Conservation (phyloP, 2,329 filamentous ascomycete species). For the Tolypocladium nubicola region DNA sequence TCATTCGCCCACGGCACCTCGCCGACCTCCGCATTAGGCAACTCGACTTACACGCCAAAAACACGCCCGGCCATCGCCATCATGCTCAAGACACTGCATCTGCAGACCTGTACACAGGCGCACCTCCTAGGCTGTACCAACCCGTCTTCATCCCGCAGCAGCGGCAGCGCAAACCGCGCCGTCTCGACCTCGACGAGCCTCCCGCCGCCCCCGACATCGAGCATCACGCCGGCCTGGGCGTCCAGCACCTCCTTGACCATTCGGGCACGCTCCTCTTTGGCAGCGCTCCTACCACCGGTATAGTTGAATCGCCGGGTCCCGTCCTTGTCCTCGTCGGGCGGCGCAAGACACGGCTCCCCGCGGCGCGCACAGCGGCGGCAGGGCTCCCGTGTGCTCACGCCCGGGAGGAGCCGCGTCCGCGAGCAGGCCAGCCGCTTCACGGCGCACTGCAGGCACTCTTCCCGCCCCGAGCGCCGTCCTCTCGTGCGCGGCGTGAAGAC, state of each 20-base stretch:
- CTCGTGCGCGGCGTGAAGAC: slow-evolving; percentile 5
- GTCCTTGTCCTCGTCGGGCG: not conserved
- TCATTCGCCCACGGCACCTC: not conserved
- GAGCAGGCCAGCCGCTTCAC: slow-evolving; percentile 13
- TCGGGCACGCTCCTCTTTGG: not conserved
- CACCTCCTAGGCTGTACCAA: not conserved
- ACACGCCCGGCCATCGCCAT: not conserved
- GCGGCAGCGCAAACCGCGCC: not conserved
- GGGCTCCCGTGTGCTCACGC: not conserved
- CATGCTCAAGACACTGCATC: not conserved
- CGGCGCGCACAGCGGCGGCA: not conserved
- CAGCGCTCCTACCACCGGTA: no score
- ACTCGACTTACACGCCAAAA: not conserved
- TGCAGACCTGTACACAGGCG: not conserved
- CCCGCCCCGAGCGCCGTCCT: not conserved
- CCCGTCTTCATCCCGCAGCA: not conserved
- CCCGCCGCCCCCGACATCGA: not conserved
- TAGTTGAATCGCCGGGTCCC: no score
- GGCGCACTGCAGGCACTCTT: slow-evolving; percentile 14
- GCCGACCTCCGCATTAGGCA: not conserved
- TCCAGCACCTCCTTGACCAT: not conserved
- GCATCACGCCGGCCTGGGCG: not conserved
- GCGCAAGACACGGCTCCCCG: not conserved
- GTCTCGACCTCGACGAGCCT: not conserved
- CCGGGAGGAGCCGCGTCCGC: not conserved